Conservation (phyloP, 257 asterid genomes). For the Misopates orontium region DNA sequence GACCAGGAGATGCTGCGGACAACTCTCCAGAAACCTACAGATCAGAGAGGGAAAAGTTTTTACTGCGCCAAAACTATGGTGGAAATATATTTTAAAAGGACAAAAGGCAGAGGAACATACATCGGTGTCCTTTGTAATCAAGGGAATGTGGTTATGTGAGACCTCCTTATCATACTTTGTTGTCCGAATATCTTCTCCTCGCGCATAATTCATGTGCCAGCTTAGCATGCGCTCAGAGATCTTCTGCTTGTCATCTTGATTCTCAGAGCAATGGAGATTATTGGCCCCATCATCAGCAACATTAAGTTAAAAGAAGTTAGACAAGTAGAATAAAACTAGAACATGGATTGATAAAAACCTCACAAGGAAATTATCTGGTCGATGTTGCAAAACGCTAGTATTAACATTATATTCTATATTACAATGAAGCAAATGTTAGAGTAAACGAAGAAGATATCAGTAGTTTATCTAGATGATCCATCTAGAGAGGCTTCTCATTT, state of each 20-base stretch:
- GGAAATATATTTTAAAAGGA: conserved; percentile 3
- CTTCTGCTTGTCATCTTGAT: conserved; percentile 71
- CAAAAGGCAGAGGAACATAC: conserved; percentile 42
- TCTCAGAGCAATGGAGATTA: conserved; percentile 57
- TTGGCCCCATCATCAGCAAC: conserved; percentile 57
- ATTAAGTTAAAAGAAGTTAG: too few relatives aligned
- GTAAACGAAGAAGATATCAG: background rate
- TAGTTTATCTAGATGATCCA: too few relatives aligned
- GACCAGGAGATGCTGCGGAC: conserved; percentile 97
- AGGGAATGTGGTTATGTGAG: conserved; percentile 84
- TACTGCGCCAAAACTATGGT: too few relatives aligned
- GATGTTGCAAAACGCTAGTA: background rate
- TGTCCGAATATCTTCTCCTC: conserved; percentile 63
- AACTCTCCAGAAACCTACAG: conserved; percentile 92
- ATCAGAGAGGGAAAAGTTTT: conserved; percentile 16
- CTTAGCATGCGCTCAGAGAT: conserved; percentile 88
- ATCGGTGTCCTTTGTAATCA: conserved; percentile 95
- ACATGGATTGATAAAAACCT: too few relatives aligned
- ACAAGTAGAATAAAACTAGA: too few relatives aligned
- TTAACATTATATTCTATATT: too few relatives aligned
- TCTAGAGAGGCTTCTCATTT: too few relatives aligned
- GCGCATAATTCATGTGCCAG: conserved; percentile 86
- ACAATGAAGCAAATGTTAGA: background rate
- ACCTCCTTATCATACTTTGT: conserved; percentile 93
- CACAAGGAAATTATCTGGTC: background rate